Evolutionary conservation across 2,329 filamentous ascomycete species (phyloP), one percentile per base, ranked within the genome.

Genomic region (Calonectria pauciramosa): DNA sequence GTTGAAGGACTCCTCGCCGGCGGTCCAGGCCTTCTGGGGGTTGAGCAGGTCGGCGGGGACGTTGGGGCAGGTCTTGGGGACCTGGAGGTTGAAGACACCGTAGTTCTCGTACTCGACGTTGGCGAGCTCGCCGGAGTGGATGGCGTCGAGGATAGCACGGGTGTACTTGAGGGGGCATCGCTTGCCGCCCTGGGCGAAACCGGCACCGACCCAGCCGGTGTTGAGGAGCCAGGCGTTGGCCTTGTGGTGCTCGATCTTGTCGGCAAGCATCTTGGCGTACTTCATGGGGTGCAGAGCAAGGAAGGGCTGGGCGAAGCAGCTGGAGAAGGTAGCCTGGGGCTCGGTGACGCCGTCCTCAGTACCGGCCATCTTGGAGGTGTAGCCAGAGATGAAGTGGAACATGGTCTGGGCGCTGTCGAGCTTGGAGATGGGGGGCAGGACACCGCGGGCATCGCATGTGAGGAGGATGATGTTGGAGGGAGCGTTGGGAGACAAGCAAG

Each of bases 311-410:
- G 97, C 97, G 88, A 99, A 99, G 93, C 97, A 99, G 68, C 96
- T 97, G 32, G 96, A 99, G 93, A 99, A 99, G 83, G 97, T 99
- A 30, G 97, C 97, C 88, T 99, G 95, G 78, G 97, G 97, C 89
- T 99, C 97, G 13, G 95, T 97, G 79, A 99, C 93, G 83, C 97
- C 97, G 79, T 98, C 95, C 89, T 99, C 97, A 41, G 97, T 99
- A 83, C 97, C 97, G 79, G 97, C 97, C 97, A 99, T 99, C 93
- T 99, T 99, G 85, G 96, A 99, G 78, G 97, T 99, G 91, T 99
- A 99, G 82, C 97, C 97, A 23, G 95, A 98, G 88, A 99, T 99
- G 93, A 99, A 99, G 91, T 99, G 97, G 94, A 99, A 99, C 96
- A 99, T 99, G 86, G 96, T 98, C 90, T 99, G 97, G 83, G 95